Percentiles rank a stretch among this genome's conserved stretches.
phyloP scores from a whole-genome alignment of 306 rosid species.

The Malus sylvestris region DNA sequence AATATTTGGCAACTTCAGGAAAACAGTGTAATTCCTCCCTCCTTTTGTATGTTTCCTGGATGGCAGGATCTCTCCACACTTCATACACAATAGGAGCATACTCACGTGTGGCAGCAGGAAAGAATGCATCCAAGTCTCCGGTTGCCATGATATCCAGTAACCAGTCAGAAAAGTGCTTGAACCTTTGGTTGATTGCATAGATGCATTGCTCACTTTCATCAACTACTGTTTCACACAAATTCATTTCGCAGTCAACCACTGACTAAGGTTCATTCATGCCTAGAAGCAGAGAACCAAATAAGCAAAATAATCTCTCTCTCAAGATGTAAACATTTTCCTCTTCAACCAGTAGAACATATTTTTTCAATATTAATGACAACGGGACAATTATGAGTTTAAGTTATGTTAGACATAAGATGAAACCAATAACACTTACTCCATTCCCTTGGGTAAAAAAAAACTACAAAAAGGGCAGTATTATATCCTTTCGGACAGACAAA shows the following conservation, averaged over 20 bases:
- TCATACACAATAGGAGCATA: constrained; percentile 89
- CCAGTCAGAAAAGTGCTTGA: constrained; percentile 91
- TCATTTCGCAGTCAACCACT: constrained; percentile 22
- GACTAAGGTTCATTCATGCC: constrained; percentile 14
- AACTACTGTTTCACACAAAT: constrained; percentile 37
- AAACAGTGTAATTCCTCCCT: constrained; percentile 73
- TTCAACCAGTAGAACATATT: neutral
- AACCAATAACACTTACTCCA: neutral
- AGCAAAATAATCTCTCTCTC: neutral
- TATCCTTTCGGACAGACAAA: neutral
- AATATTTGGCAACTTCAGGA: constrained; percentile 82
- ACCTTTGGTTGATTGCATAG: constrained; percentile 67
- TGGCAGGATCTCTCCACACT: constrained; percentile 78
- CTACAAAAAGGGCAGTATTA: neutral
- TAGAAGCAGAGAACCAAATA: constrained; percentile 15
- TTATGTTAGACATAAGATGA: neutral
- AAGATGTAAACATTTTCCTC: neutral
- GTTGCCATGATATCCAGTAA: constrained; percentile 81
- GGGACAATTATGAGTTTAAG: neutral
- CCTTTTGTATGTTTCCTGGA: constrained; percentile 84
- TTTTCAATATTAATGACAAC: neutral
- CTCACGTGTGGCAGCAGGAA: constrained; percentile 95
- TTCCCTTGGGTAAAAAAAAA: neutral
- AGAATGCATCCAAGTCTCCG: constrained; percentile 85
- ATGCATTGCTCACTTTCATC: constrained; percentile 49